phyloP scores from a whole-genome alignment of 2,329 filamentous ascomycete genomes.

The Achaetomium macrosporum region DNA sequence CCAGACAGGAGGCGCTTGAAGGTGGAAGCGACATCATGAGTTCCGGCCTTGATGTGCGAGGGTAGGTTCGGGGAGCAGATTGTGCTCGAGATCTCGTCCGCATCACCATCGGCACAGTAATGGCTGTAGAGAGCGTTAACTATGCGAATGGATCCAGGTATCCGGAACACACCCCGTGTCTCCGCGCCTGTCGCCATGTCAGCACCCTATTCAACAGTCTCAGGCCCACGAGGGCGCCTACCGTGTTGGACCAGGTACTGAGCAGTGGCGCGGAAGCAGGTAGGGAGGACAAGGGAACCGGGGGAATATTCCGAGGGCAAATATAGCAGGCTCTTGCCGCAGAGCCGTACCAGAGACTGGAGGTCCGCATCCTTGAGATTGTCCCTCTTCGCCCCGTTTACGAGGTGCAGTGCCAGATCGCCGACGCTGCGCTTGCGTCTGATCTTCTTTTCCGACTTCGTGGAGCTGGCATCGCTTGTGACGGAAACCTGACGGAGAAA shows the following conservation, averaged over 20 bases:
- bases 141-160: conserved; percentile 52
- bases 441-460: conserved; percentile 27
- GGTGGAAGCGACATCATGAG: conserved; percentile 61
- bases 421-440: conserved; percentile 50
- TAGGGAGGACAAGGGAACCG: conserved; percentile 53
- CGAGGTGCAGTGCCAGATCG: conserved; percentile 45
- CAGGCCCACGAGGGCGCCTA: conserved; percentile 28
- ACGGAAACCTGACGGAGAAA: conserved; percentile 29
- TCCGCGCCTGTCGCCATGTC: conserved; percentile 30
- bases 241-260: conserved; percentile 58
- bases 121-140: conserved; percentile 58
- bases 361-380: conserved; percentile 46
- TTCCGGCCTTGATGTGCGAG: conserved; percentile 50
- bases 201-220: conserved; percentile 11
- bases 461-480: conserved; percentile 25
- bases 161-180: conserved; percentile 56
- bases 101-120: conserved; percentile 49
- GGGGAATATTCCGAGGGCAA: conserved; percentile 55
- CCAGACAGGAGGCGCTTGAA: conserved; percentile 61
- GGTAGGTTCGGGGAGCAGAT: conserved; percentile 56
- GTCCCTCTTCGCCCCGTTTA: conserved; percentile 40
- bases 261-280: conserved; percentile 61
- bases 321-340: conserved; percentile 57
- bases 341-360: conserved; percentile 54
- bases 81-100: conserved; percentile 49